phyloP scores from a whole-genome alignment of 2,329 filamentous ascomycete genomes.

The Fusarium caatingaense region DNA sequence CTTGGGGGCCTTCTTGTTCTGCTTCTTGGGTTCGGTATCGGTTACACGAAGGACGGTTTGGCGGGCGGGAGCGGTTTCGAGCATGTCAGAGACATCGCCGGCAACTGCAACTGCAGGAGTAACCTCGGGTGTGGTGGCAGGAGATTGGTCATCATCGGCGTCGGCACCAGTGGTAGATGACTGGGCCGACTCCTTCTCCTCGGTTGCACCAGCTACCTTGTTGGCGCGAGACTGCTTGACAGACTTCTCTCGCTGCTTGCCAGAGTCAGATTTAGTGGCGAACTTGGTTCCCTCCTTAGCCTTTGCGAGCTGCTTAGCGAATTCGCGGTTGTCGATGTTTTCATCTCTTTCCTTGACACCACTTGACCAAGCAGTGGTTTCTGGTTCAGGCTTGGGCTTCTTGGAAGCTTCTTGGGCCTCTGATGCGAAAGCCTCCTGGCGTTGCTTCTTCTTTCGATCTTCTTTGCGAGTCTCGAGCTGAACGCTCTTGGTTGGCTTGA shows the following conservation, averaged over 20 bases:
- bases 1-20: constrained; percentile 72
- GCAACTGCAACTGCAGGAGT: constrained; percentile 66
- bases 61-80: constrained; percentile 75
- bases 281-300: constrained; percentile 77
- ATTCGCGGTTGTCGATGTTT: constrained; percentile 76
- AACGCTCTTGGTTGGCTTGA: constrained; percentile 48
- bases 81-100: constrained; percentile 89
- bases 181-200: constrained; percentile 57
- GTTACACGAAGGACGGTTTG: constrained; percentile 84
- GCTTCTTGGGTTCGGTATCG: constrained; percentile 70
- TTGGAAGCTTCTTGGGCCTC: constrained; percentile 51
- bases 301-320: constrained; percentile 78
- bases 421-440: constrained; percentile 55
- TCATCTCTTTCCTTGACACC: constrained; percentile 56
- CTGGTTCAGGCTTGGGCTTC: constrained; percentile 54
- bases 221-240: constrained; percentile 76
- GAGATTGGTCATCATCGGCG: constrained; percentile 83
- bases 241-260: constrained; percentile 74
- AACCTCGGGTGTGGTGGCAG: constrained; percentile 73
- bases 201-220: constrained; percentile 58
- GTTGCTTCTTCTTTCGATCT: constrained; percentile 60
- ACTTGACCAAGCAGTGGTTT: constrained; percentile 46
- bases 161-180: constrained; percentile 80
- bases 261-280: constrained; percentile 62
- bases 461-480: constrained; percentile 54